Evolutionary conservation across 2,329 filamentous ascomycete species (phyloP).

Genomic region (Monosporascus ibericus): DNA sequence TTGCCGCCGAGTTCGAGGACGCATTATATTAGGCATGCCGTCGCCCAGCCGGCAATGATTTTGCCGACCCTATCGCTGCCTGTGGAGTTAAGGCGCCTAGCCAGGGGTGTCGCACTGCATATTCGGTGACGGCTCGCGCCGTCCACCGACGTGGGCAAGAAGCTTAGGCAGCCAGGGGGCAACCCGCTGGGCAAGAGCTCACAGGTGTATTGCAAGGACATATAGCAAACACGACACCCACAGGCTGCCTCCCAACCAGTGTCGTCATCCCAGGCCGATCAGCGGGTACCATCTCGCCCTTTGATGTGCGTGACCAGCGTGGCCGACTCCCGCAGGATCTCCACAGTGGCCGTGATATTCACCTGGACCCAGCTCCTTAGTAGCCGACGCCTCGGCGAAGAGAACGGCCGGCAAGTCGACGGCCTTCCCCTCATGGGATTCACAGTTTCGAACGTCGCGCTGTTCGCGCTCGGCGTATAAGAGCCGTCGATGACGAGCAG

Average conservation of each 20-base stretch:
- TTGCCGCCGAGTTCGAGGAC: too few relatives aligned
- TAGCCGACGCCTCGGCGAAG: too few relatives aligned
- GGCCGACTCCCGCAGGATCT: too few relatives aligned
- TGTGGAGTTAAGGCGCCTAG: conserved; percentile 85
- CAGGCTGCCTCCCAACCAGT: conserved; percentile 68
- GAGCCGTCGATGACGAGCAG: background rate
- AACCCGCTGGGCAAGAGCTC: conserved; percentile 48
- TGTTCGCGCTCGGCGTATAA: background rate
- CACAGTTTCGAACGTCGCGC: conserved; percentile 14
- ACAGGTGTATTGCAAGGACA: conserved; percentile 62
- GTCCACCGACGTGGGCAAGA: conserved; percentile 59
- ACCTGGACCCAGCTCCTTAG: too few relatives aligned
- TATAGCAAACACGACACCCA: conserved; percentile 72
- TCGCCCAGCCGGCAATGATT: too few relatives aligned
- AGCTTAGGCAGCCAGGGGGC: conserved; percentile 67
- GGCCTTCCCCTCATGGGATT: conserved; percentile 26
- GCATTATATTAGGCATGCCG: too few relatives aligned
- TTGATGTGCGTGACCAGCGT: too few relatives aligned
- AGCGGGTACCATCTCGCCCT: conserved; percentile 27
- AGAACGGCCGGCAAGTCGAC: too few relatives aligned
- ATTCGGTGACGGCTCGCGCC: conserved; percentile 61
- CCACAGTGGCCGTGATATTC: too few relatives aligned
- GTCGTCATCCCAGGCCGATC: conserved; percentile 45
- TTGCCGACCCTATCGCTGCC: conserved; percentile 66
- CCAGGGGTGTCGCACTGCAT: conserved; percentile 58